Conservation (phyloP, 257 asterid species). For the Nicotiana knightiana region DNA sequence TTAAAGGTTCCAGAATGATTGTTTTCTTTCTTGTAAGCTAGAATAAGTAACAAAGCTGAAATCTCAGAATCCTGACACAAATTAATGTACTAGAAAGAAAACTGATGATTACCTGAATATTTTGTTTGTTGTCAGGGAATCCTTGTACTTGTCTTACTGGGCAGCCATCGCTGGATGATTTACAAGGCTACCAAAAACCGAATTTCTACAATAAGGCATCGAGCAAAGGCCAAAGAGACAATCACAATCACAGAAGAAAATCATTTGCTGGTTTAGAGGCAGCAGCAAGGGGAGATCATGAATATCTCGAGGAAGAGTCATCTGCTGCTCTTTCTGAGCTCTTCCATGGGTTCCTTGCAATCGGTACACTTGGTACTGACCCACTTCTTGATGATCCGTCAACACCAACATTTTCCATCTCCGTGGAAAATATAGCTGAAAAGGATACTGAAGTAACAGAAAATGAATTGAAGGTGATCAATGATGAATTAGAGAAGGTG, state of each 20-base stretch:
- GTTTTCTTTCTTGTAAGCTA: background rate
- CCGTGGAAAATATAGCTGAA: slow-evolving; percentile 71
- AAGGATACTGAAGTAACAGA: slow-evolving; percentile 80
- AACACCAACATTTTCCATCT: slow-evolving; percentile 72
- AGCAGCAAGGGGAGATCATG: slow-evolving; percentile 41
- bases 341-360: slow-evolving; percentile 94
- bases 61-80: background rate
- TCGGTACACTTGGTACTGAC: slow-evolving; percentile 84
- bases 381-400: slow-evolving; percentile 41
- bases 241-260: slow-evolving; percentile 48
- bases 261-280: slow-evolving; percentile 64
- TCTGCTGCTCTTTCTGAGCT: slow-evolving; percentile 56
- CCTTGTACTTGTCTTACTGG: slow-evolving; percentile 53
- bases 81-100: background rate
- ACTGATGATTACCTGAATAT: slow-evolving; percentile 6
- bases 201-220: slow-evolving; percentile 24
- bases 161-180: slow-evolving; percentile 42
- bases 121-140: slow-evolving; percentile 21
- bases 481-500: slow-evolving; percentile 87
- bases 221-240: slow-evolving; percentile 49
- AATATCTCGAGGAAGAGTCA: slow-evolving; percentile 51
- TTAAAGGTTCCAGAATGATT: background rate
- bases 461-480: slow-evolving; percentile 67
- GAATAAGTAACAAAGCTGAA: background rate
- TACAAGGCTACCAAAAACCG: slow-evolving; percentile 27